Conservation (phyloP, 768 basidiomycete species). For the Candolleomyces eurysporus region DNA sequence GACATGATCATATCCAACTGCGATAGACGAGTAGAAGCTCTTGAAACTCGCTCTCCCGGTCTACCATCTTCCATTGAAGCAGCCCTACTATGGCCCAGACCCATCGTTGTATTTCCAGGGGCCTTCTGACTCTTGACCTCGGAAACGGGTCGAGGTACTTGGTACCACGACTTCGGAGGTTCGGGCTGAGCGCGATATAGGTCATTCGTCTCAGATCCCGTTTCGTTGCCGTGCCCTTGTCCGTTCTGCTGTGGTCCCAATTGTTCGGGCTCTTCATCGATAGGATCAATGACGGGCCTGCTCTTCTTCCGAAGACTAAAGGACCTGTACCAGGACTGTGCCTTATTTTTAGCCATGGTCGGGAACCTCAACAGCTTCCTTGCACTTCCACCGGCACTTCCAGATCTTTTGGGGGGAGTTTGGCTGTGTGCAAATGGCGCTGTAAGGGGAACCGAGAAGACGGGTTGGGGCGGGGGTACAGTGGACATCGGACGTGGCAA, state of each 20-base stretch:
- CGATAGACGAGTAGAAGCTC: constrained; percentile 13
- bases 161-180: constrained; percentile 8
- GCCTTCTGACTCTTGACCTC: constrained; percentile 3
- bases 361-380: constrained; percentile 17
- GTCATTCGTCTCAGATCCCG: background rate
- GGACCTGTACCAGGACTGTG: constrained; percentile 41
- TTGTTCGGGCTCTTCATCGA: constrained; percentile 14
- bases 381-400: constrained; percentile 7
- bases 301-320: constrained; percentile 34
- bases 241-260: background rate
- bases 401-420: constrained; percentile 16
- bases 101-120: background rate
- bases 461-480: no score
- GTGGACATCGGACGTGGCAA: no score
- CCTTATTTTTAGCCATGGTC: constrained; percentile 27
- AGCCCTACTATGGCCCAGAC: constrained; percentile 1
- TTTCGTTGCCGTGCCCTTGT: background rate
- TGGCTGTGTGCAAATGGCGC: constrained; percentile 10
- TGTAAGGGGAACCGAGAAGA: background rate
- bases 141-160: constrained; percentile 3
- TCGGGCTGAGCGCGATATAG: background rate
- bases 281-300: constrained; percentile 32
- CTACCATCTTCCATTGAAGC: constrained; percentile 6
- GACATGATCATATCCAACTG: constrained; percentile 12
- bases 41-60: background rate